Conservation (phyloP, 2,329 filamentous ascomycete species). For the Neofusicoccum kwambonambiense region DNA sequence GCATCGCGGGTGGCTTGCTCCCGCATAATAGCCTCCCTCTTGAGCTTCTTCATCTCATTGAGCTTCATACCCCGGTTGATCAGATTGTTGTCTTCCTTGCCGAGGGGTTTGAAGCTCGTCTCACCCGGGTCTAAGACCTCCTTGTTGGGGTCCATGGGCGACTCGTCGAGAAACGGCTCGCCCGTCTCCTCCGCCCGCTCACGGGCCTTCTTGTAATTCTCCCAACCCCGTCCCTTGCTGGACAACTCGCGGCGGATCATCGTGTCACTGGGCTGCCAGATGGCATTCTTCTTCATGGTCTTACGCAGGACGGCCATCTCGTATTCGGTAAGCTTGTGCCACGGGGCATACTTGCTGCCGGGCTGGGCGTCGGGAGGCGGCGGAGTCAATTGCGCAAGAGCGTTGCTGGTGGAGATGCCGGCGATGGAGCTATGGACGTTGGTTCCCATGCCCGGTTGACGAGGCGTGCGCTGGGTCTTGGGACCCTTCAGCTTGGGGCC, state of each 20-base stretch:
- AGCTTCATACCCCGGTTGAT: conserved; percentile 75
- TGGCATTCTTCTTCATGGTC: conserved; percentile 88
- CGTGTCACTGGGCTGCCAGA: conserved; percentile 80
- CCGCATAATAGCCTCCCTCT: conserved; percentile 59
- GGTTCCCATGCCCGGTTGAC: conserved; percentile 48
- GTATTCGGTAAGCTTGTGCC: conserved; percentile 65
- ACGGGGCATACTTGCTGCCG: conserved; percentile 61
- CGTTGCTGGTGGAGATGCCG: conserved; percentile 62
- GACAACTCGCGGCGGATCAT: conserved; percentile 82
- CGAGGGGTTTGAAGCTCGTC: conserved; percentile 56
- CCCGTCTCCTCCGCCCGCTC: conserved; percentile 64
- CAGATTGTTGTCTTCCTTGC: conserved; percentile 61
- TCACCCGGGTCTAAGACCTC: conserved; percentile 58
- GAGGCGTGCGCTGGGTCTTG: conserved; percentile 42
- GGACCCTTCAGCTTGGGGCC: conserved; percentile 20
- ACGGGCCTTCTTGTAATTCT: conserved; percentile 55
- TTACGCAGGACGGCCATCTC: conserved; percentile 73
- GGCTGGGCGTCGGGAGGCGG: conserved; percentile 59
- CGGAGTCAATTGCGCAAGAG: conserved; percentile 57
- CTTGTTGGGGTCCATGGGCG: conserved; percentile 24
- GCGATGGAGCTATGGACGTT: conserved; percentile 55
- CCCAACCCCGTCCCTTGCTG: conserved; percentile 59
- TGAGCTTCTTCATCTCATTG: conserved; percentile 74
- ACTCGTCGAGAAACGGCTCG: conserved; percentile 61
- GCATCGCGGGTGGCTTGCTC: conserved; percentile 48